phyloP scores from a whole-genome alignment of 805 yeast species.

The Zygotorulaspora chibaensis region DNA sequence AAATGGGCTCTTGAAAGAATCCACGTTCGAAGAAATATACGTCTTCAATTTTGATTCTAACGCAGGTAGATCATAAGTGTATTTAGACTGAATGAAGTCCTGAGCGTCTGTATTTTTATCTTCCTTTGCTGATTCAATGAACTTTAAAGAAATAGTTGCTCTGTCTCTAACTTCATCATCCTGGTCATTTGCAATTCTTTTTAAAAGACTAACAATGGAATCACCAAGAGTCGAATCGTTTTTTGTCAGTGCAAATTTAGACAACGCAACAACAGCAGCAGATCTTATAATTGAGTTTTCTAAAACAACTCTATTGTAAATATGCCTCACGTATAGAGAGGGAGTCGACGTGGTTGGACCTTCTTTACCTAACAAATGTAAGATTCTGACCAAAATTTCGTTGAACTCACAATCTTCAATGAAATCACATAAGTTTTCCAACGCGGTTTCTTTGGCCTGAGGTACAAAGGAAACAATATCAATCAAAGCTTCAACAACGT shows the following conservation, averaged over 20 bases:
- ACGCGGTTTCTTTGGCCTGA: slow-evolving; percentile 71
- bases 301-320: slow-evolving; percentile 92
- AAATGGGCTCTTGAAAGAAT: slow-evolving; percentile 52
- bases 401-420: slow-evolving; percentile 98
- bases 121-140: slow-evolving; percentile 45
- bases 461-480: slow-evolving; percentile 88
- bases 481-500: slow-evolving; percentile 87
- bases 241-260: slow-evolving; percentile 80
- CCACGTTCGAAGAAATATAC: slow-evolving; percentile 48
- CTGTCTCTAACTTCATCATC: slow-evolving; percentile 99
- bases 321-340: slow-evolving; percentile 88
- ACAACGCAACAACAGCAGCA: slow-evolving; percentile 87
- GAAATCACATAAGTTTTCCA: slow-evolving; percentile 89
- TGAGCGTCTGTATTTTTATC: slow-evolving; percentile 35
- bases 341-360: slow-evolving; percentile 88
- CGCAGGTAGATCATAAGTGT: slow-evolving; percentile 65
- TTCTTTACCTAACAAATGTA: slow-evolving; percentile 88
- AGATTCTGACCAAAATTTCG: slow-evolving; percentile 85
- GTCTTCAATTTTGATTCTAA: slow-evolving; percentile 73
- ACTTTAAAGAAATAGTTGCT: slow-evolving; percentile 78
- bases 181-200: slow-evolving; percentile 78
- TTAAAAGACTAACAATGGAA: slow-evolving; percentile 69
- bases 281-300: slow-evolving; percentile 95
- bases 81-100: slow-evolving; percentile 60
- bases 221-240: slow-evolving; percentile 59